Evolutionary conservation across 78 protist genomes (phyloP), one percentile per base, ranked within the genome.

Genomic region (Acrasis kona): DNA sequence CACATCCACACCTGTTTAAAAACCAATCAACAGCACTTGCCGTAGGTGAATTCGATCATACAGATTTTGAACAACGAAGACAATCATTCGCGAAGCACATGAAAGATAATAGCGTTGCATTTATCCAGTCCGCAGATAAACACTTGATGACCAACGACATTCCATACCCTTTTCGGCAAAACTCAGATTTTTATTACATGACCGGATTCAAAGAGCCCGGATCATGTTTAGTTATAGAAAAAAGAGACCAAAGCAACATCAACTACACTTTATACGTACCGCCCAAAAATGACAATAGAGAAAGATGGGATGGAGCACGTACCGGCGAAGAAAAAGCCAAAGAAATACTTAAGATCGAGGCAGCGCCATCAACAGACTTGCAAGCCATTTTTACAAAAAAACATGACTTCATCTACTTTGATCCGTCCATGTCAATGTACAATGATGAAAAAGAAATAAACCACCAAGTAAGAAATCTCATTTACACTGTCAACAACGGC

Each of bases 81-180:
- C n/a, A n/a, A n/a, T n/a, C n/a, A n/a, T 50, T 50, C 19, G 19
- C 19, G 19, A 50, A 50, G 19, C 19, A 19, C 61, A 50, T 50
- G 61, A 50, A 50, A 50, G 61, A 50, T 50, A 50, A 50, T 50
- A 50, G 61, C 19, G 61, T 50, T n/a, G 61, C 61, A n/a, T 50
- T 19, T 50, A 50, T 50, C 19, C 61, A 19, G 19, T 50, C 61
- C 19, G 19, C 19, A 7, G 35, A 28, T 32, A 74, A 65, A 28
- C 41, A 29, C 41, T 8, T 74, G 30, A 74, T 74, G 78, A 74
- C 78, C 39, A 40, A 67, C 5, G 78, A 74, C 70, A 74, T 74
- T 61, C 78, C 78, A n/a, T 74, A 7, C 40, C 19, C 76, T 27
- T 74, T 74, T 70, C 5, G 78, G 5, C 78, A 74, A 31, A 61